Base-by-base conservation (phyloP, 495 filamentous ascomycete genomes). In the Peziza echinospora region DNA sequence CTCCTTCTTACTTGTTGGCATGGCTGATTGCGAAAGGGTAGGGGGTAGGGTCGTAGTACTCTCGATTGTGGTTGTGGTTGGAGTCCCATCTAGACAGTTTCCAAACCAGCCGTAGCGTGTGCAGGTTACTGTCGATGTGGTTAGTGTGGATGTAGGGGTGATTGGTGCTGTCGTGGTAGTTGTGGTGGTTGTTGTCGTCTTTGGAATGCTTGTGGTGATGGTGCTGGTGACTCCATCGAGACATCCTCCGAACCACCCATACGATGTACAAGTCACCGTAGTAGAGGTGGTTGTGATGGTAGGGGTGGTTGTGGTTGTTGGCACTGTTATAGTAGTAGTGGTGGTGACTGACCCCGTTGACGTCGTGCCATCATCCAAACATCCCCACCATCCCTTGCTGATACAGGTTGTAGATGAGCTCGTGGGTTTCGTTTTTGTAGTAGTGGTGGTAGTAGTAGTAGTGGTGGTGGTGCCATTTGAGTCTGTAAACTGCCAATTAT, bases 401-500 rank as follows among this genome's bases (percentile, higher is more conserved):
- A 64, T 62, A 50, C 80, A 84, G 0, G 68, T 71, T 5, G 66
- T 43, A n/a, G n/a, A n/a, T n/a, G n/a, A n/a, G n/a, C n/a, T 65
- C 10, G 69, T 68, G 0, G 65, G 58, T 1, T 66, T 67, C 3
- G 62, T 57, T 16, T 65, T 63, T 5, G 64, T 64, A 2, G 72
- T 65, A 4, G 63, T 63, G 9, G 70, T 63, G 7, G 66, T 63
- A 10, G 65, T 60, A 1, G 58, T 65, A 0, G 64, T 71, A 0
- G 65, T 71, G 4, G 70, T 70, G 0, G 78, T 77, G 0, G 78
- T 84, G 3, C 75, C 81, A 56, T 96, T 93, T 54, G 84, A 91
- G 52, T 76, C 76, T 53, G 84, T 87, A 64, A 81, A 93, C 58
- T 93, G 92, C 89, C 89, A 97, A 30, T 77, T 74, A 52, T 75